Evolutionary conservation across 2,329 filamentous ascomycete genomes (phyloP).

Genomic region (Monilinia fructigena): DNA sequence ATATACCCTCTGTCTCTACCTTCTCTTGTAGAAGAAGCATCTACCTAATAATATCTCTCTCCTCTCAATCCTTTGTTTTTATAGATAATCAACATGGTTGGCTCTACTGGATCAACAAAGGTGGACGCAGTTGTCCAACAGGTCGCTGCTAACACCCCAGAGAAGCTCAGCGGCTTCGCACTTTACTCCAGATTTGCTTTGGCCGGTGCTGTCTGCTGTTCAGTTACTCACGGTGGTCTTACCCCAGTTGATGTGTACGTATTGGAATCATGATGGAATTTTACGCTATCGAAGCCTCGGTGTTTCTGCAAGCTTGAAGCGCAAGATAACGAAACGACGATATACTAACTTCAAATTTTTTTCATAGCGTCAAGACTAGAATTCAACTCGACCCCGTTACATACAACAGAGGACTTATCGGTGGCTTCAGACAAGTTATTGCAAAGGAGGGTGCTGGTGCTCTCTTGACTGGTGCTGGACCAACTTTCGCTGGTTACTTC

Average conservation of each 20-base stretch:
- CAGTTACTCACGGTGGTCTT: conserved; percentile 92
- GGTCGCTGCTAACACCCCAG: conserved; percentile 38
- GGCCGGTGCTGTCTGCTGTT: conserved; percentile 96
- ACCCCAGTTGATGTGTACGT: conserved; percentile 99
- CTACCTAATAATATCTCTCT: conserved; percentile 18
- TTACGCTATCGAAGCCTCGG: conserved; percentile 10
- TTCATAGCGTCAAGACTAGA: conserved; percentile 82
- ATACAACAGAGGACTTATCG: conserved; percentile 86
- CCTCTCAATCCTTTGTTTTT: conserved; percentile 28
- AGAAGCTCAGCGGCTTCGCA: conserved; percentile 59
- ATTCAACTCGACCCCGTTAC: conserved; percentile 88
- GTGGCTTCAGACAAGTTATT: conserved; percentile 83
- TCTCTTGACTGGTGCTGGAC: conserved; percentile 80
- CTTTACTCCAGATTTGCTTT: conserved; percentile 98
- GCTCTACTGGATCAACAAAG: conserved; percentile 39
- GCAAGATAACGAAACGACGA: conserved; percentile 26
- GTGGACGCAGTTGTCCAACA: conserved; percentile 40
- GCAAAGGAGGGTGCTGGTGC: conserved; percentile 80
- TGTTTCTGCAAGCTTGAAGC: conserved; percentile 12
- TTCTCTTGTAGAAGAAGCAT: conserved; percentile 11
- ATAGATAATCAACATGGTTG: conserved; percentile 33
- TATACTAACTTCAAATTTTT: conserved; percentile 31
- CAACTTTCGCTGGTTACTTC: conserved; percentile 88
- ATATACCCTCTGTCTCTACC: conserved; percentile 7
- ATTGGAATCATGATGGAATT: background rate